Base-by-base conservation (phyloP, 1,284 basidiomycete genomes). In the Earliella scabrosa region DNA sequence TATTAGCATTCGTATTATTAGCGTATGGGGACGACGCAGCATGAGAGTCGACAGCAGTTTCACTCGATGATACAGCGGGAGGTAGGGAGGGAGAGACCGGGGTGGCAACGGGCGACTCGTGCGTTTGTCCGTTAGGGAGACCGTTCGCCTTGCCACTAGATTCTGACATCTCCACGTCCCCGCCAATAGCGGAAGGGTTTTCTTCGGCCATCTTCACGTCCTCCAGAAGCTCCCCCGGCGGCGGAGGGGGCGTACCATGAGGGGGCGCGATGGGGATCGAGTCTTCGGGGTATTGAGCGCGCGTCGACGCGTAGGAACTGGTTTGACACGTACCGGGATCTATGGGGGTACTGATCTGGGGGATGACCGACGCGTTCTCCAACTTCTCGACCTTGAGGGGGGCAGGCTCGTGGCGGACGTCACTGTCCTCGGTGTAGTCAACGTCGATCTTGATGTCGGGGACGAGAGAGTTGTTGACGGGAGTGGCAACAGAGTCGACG, bases 381-480 rank as follows among this genome's bases (percentile, higher is more conserved):
- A 71, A 51, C 56, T 70, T 71, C 63, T 72, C 70, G 24, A 73
- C 62, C 59, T 73, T 82, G 61, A 83, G 68, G 45, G 77, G 72
- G 45, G 82, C 68, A 39, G 82, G 82, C 64, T 86, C 84, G 67
- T 82, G 78, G 49, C 82, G 81, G 61, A 77, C 83, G 77, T 87
- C 83, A 63, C 82, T 83, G 74, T 88, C 87, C 61, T 85, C 80
- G 57, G 77, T 75, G 64, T 75, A 77, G 73, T 85, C 81, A 60
- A 82, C 77, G 71, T 85, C 78, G 66, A 85, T 81, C 74, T 83
- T 83, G 66, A 81, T 77, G 73, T 84, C 81, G 63, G 75, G 75
- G 52, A 75, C 73, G 48, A 66, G 61, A 46, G 71, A 66, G 61
- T 75, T 75, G 65, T 83, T 82, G 67, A 84, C 75, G 62, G 85